These are phyloP conservation scores for Vaucheria bursata DNA, from an alignment of 352 stramenopile species.

Conservation along the genomic window DNA sequence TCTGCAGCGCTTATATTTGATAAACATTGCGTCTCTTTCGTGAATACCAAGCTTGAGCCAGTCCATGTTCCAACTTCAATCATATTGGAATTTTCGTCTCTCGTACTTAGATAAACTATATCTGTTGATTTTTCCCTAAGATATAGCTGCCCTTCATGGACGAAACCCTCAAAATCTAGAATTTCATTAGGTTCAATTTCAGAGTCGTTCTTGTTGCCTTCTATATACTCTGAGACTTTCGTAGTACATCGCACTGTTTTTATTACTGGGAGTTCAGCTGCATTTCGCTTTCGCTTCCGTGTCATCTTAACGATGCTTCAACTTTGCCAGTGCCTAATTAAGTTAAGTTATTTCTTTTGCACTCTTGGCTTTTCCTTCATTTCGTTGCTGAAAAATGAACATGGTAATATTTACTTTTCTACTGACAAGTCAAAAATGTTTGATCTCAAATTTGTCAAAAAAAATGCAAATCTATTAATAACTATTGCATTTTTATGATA, in stretches of 20 bases:
- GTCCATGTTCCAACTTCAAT: conserved; percentile 31
- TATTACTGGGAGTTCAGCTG: not conserved
- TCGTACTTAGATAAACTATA: conserved; percentile 24
- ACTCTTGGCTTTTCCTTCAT: not conserved
- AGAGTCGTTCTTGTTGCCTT: not conserved
- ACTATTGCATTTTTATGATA: no score
- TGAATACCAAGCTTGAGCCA: not conserved
- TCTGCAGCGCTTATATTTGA: not conserved
- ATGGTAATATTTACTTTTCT: no score
- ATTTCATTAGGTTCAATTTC: not conserved
- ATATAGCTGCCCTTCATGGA: conserved; percentile 27
- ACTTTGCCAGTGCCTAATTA: no score
- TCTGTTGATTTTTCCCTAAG: conserved; percentile 17
- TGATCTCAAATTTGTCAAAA: no score
- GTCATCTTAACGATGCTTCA: not conserved
- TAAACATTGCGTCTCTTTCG: not conserved
- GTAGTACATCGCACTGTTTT: no score
- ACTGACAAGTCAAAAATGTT: no score
- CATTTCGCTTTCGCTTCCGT: not conserved
- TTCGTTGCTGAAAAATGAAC: no score
- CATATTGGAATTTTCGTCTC: conserved; percentile 14
- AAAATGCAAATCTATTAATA: no score
- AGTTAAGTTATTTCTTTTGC: not conserved
- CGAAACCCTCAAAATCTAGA: conserved; percentile 23
- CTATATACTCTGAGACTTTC: not conserved